Percentiles rank a stretch among this genome's conserved stretches.
Evolutionary conservation across 495 filamentous ascomycete genomes (phyloP).

Genomic region (Lichina pygmaea): DNA sequence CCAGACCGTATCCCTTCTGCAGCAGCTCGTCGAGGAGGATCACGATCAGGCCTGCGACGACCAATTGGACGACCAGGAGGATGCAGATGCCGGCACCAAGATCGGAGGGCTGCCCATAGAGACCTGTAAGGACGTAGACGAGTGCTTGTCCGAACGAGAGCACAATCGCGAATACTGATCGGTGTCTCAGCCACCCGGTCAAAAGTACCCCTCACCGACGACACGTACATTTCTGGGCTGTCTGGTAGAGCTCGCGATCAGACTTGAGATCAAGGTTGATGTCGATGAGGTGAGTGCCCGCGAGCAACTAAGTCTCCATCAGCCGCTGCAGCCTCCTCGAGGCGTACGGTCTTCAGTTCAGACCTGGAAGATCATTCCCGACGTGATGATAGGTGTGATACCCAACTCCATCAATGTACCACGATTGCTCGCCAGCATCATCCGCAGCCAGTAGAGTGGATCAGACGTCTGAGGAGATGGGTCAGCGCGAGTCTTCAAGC

Average conservation of each 20-base stretch:
- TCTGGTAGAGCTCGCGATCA: constrained; percentile 98
- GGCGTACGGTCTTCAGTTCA: constrained; percentile 2
- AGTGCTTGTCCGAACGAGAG: constrained; percentile 90
- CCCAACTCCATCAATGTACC: constrained; percentile 98
- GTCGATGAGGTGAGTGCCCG: constrained; percentile 98
- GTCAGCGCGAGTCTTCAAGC: not conserved
- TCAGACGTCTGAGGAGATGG: constrained; percentile 33
- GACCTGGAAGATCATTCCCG: constrained; percentile 97
- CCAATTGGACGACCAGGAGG: constrained; percentile 86
- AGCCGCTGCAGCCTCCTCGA: not conserved
- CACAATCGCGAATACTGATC: constrained; percentile 67
- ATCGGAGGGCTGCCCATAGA: constrained; percentile 87
- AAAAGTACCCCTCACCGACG: not conserved
- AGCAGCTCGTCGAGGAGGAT: constrained; percentile 97
- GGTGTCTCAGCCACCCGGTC: not conserved
- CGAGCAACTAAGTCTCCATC: constrained; percentile 37
- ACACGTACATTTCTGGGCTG: constrained; percentile 58
- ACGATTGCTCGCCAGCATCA: constrained; percentile 98
- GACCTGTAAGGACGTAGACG: constrained; percentile 90
- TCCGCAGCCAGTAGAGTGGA: constrained; percentile 97
- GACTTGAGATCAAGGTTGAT: constrained; percentile 98
- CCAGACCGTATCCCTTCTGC: constrained; percentile 97
- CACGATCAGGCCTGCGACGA: constrained; percentile 89
- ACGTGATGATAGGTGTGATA: constrained; percentile 97
- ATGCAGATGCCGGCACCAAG: constrained; percentile 95